Evolutionary conservation across 306 rosid genomes (phyloP).

Genomic region (Neltuma alba): DNA sequence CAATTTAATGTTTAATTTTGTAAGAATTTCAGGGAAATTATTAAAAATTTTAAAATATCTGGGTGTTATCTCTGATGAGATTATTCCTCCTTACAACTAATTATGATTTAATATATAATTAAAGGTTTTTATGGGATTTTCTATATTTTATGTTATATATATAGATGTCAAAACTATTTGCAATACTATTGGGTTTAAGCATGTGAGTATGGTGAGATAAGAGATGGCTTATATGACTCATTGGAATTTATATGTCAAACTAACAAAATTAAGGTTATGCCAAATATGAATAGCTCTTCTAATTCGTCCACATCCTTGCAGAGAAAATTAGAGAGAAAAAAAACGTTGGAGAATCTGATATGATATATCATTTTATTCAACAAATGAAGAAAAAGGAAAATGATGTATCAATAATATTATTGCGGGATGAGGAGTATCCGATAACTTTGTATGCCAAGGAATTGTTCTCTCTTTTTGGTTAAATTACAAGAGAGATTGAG

Average conservation of each 20-base stretch:
- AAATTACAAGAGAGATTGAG: constrained; percentile 4
- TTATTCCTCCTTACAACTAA: not conserved
- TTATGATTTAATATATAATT: not conserved
- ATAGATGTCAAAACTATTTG: not conserved
- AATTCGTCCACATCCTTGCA: not conserved
- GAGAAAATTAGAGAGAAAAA: not conserved
- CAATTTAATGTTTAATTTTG: not conserved
- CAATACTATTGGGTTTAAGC: not conserved
- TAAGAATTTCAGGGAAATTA: not conserved
- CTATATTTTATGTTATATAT: not conserved
- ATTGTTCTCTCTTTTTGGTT: not conserved
- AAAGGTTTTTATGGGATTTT: not conserved
- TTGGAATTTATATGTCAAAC: constrained; percentile 10
- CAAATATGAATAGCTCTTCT: not conserved
- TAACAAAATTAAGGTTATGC: not conserved
- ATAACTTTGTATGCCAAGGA: not conserved
- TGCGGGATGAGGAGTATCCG: not conserved
- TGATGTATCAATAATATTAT: not conserved
- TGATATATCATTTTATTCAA: constrained; percentile 1
- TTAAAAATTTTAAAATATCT: not conserved
- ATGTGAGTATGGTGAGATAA: not conserved
- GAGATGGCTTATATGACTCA: constrained; percentile 10
- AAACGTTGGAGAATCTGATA: not conserved
- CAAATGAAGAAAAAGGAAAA: constrained; percentile 7
- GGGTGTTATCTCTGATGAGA: not conserved